Conservation (phyloP, 495 filamentous ascomycete species). For the Aspergillus sclerotiicarbonarius region DNA sequence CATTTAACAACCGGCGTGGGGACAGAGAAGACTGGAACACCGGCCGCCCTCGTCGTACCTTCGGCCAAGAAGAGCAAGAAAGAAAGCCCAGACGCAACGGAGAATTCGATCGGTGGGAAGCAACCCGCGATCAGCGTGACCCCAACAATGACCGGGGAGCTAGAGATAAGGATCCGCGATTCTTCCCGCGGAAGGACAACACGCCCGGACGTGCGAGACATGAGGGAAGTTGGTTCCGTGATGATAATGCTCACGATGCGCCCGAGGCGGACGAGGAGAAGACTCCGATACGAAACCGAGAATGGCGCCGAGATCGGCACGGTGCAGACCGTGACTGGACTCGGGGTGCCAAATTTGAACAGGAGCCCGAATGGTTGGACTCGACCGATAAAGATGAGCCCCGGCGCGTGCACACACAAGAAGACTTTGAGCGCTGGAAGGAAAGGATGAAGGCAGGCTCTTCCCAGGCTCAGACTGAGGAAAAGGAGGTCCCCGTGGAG, state of each 20-base stretch:
- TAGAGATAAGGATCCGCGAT: slow-evolving; percentile 48
- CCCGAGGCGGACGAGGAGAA: slow-evolving; percentile 56
- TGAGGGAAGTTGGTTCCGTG: slow-evolving; percentile 58
- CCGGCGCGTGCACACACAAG: slow-evolving; percentile 70
- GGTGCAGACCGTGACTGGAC: slow-evolving; percentile 64
- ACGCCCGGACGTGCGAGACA: slow-evolving; percentile 46
- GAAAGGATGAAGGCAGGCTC: slow-evolving; percentile 77
- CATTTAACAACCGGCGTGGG: slow-evolving; percentile 43
- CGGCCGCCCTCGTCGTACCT: slow-evolving; percentile 51
- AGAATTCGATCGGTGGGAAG: slow-evolving; percentile 61
- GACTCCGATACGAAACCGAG: slow-evolving; percentile 55
- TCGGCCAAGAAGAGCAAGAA: slow-evolving; percentile 55
- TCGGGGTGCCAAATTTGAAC: slow-evolving; percentile 55
- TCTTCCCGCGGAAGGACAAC: slow-evolving; percentile 45
- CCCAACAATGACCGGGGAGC: slow-evolving; percentile 45
- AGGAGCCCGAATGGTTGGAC: slow-evolving; percentile 86
- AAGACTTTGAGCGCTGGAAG: slow-evolving; percentile 96
- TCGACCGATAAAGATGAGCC: slow-evolving; percentile 67
- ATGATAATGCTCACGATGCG: slow-evolving; percentile 51
- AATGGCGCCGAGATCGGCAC: slow-evolving; percentile 61
- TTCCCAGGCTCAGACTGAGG: slow-evolving; percentile 39
- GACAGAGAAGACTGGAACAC: slow-evolving; percentile 61
- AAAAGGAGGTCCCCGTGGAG: slow-evolving; percentile 39
- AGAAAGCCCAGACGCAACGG: slow-evolving; percentile 55
- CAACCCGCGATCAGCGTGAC: slow-evolving; percentile 46